phyloP scores from a whole-genome alignment of 2,329 filamentous ascomycete genomes.

The Myriosclerotinia duriaeana region DNA sequence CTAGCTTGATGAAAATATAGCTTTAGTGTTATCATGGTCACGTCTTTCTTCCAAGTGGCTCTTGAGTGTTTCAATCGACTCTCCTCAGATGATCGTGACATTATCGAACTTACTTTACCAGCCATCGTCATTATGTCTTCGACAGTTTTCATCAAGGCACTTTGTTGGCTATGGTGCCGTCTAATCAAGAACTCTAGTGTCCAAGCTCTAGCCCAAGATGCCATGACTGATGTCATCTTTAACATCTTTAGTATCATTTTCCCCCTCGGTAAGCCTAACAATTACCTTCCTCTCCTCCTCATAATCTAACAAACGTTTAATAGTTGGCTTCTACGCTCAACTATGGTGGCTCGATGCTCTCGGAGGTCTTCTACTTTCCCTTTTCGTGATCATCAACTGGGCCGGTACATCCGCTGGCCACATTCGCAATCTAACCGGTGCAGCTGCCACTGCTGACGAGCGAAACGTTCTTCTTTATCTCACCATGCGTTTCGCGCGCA shows the following conservation, averaged over 20 bases:
- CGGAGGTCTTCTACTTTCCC: conserved; percentile 60
- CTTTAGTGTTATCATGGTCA: conserved; percentile 63
- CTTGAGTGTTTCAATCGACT: conserved; percentile 60
- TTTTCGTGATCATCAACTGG: conserved; percentile 71
- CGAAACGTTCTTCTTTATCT: conserved; percentile 59
- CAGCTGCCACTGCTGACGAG: conserved; percentile 52
- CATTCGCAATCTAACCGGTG: conserved; percentile 58
- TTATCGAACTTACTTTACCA: conserved; percentile 51
- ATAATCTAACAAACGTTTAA: conserved; percentile 9
- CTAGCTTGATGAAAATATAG: conserved; percentile 10
- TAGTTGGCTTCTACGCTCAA: conserved; percentile 55
- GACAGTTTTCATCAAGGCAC: conserved; percentile 59
- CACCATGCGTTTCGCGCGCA: conserved; percentile 55
- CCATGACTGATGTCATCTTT: conserved; percentile 64
- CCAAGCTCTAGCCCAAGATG: conserved; percentile 62
- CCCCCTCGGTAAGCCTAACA: conserved; percentile 46
- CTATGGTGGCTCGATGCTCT: conserved; percentile 67
- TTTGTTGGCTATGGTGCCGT: conserved; percentile 59
- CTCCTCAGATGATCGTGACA: conserved; percentile 49
- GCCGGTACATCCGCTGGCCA: conserved; percentile 60
- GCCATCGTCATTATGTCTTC: conserved; percentile 58
- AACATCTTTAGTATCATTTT: conserved; percentile 63
- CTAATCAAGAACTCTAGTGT: conserved; percentile 63
- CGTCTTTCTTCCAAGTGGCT: conserved; percentile 60
- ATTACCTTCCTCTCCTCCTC: neutral